phyloP scores from a whole-genome alignment of 2,329 filamentous ascomycete species.

The Phaeoacremonium minimum region DNA sequence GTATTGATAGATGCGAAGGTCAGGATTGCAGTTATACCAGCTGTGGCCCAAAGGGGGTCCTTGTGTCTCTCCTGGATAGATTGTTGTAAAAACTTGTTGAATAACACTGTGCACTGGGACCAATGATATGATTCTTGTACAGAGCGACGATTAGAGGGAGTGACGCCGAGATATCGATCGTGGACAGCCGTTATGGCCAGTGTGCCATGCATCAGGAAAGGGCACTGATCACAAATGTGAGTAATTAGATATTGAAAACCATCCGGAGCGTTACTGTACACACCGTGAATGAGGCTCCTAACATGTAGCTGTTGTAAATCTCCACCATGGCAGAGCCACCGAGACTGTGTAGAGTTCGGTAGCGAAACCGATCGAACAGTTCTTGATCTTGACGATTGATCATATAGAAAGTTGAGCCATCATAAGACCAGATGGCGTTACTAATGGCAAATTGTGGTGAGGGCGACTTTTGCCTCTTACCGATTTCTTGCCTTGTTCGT shows the following conservation, averaged over 20 bases:
- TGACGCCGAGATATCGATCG: constrained; percentile 24
- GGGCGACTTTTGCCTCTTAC: constrained; percentile 23
- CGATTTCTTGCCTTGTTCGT: background rate
- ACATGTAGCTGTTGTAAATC: constrained; percentile 17
- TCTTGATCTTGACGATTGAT: constrained; percentile 3
- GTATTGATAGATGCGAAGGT: constrained; percentile 34
- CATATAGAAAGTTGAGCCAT: background rate
- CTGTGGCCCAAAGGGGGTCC: constrained; percentile 42
- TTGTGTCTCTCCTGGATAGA: constrained; percentile 28
- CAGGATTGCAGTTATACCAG: constrained; percentile 33
- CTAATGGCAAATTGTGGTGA: constrained; percentile 2
- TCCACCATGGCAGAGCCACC: background rate
- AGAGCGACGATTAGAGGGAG: constrained; percentile 15
- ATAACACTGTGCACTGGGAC: constrained; percentile 32
- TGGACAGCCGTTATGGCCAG: constrained; percentile 36
- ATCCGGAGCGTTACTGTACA: constrained; percentile 10
- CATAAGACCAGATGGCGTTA: background rate
- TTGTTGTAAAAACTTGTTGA: constrained; percentile 28
- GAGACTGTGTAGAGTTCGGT: constrained; percentile 3
- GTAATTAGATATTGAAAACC: background rate
- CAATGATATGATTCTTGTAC: constrained; percentile 38
- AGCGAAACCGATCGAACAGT: constrained; percentile 5
- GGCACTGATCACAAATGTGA: constrained; percentile 22
- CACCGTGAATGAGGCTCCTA: constrained; percentile 31
- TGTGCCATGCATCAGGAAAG: constrained; percentile 40